phyloP scores from a whole-genome alignment of 768 basidiomycete genomes.

The Lactarius hengduanensis region DNA sequence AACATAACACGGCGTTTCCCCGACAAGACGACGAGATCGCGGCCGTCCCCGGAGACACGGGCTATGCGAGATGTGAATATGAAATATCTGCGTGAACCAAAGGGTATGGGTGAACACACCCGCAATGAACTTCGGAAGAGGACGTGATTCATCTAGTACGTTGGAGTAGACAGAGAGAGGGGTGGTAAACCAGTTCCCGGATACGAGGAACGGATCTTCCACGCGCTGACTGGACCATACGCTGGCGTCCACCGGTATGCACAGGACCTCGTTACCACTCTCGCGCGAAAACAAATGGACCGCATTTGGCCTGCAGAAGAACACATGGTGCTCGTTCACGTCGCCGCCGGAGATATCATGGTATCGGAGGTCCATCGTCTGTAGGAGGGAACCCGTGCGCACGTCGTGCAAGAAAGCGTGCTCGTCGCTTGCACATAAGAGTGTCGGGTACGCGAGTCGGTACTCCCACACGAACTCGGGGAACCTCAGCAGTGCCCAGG shows the following conservation, averaged over 20 bases:
- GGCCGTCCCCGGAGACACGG: constrained; percentile 39
- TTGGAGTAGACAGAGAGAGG: constrained; percentile 1
- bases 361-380: constrained; percentile 47
- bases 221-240: constrained; percentile 4
- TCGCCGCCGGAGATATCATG: constrained; percentile 54
- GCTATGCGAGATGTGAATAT: constrained; percentile 28
- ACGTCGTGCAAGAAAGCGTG: constrained; percentile 65
- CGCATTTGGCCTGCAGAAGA: constrained; percentile 51
- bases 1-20: constrained; percentile 32
- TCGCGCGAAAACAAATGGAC: constrained; percentile 56
- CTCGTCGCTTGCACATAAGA: constrained; percentile 48
- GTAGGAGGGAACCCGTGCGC: constrained; percentile 46
- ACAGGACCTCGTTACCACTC: constrained; percentile 45
- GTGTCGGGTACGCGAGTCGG: constrained; percentile 64
- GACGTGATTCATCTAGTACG: neutral
- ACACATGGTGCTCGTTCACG: constrained; percentile 53
- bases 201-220: neutral
- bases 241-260: constrained; percentile 29
- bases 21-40: constrained; percentile 35
- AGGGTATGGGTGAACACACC: constrained; percentile 6
- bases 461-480: constrained; percentile 51
- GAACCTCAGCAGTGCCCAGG: constrained; percentile 56
- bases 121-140: neutral
- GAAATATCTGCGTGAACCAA: neutral
- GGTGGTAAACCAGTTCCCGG: constrained; percentile 12